Percentiles rank a stretch among this genome's conserved stretches.
Evolutionary conservation across 2,329 filamentous ascomycete genomes (phyloP).

Genomic region (Akanthomyces lecanii): DNA sequence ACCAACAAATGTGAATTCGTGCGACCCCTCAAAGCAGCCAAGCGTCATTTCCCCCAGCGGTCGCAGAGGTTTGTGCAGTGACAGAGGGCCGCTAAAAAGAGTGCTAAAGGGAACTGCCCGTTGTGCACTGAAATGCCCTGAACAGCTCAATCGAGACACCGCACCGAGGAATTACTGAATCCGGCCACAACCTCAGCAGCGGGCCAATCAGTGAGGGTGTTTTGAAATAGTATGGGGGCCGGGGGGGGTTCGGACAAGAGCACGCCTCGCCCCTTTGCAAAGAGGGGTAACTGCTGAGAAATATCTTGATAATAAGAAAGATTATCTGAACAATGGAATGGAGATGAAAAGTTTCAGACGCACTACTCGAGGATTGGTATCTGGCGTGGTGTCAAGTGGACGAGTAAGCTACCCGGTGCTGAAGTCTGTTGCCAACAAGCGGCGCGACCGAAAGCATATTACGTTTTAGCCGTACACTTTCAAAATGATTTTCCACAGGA

Average conservation of each 20-base stretch:
- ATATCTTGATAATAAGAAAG: too few species aligned
- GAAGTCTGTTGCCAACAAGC: not conserved
- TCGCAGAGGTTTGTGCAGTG: not conserved
- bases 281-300: not conserved
- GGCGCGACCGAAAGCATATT: not conserved
- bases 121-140: not conserved
- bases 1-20: not conserved
- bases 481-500: not conserved
- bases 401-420: not conserved
- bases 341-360: not conserved
- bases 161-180: constrained; percentile 12
- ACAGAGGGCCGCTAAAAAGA: not conserved
- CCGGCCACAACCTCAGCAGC: constrained; percentile 3
- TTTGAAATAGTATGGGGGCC: not conserved
- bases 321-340: not conserved
- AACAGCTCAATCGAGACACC: not conserved
- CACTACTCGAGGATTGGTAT: not conserved
- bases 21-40: too few species aligned
- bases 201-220: constrained; percentile 1
- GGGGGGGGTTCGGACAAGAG: not conserved
- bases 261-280: not conserved
- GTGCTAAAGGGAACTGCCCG: not conserved
- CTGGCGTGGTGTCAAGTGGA: not conserved
- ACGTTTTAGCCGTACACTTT: not conserved
- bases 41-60: not conserved